Conservation (phyloP, 1,284 basidiomycete species). For the Boletellus sp. region DNA sequence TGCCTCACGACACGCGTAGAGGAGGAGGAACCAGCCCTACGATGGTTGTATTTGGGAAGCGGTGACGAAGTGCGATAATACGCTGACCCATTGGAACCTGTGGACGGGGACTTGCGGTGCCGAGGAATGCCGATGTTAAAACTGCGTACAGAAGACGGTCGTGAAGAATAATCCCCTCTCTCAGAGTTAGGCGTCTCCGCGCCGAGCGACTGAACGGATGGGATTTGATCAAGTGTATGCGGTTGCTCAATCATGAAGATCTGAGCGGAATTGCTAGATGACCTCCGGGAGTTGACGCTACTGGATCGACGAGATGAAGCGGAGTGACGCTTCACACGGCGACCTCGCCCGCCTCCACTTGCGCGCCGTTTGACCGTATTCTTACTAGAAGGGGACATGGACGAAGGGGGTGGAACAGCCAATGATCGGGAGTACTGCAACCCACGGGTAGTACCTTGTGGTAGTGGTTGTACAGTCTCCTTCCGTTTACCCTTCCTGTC, state of each 20-base stretch:
- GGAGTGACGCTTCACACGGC: slow-evolving; percentile 59
- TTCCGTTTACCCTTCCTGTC: slow-evolving; percentile 76
- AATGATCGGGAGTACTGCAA: slow-evolving; percentile 28
- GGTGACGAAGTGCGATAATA: slow-evolving; percentile 64
- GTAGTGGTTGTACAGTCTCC: slow-evolving; percentile 32
- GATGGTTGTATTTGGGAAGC: slow-evolving; percentile 61
- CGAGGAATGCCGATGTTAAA: slow-evolving; percentile 47
- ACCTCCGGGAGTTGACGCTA: slow-evolving; percentile 76
- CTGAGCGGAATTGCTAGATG: slow-evolving; percentile 65
- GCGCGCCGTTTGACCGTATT: slow-evolving; percentile 45
- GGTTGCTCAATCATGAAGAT: slow-evolving; percentile 57
- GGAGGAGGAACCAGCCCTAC: slow-evolving; percentile 67
- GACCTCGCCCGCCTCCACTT: slow-evolving; percentile 44
- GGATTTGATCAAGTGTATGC: slow-evolving; percentile 43
- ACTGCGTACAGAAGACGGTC: slow-evolving; percentile 73
- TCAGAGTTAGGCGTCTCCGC: slow-evolving; percentile 78
- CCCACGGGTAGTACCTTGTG: slow-evolving; percentile 29
- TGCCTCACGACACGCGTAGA: slow-evolving; percentile 76
- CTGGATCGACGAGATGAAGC: slow-evolving; percentile 74
- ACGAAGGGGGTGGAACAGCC: slow-evolving; percentile 7
- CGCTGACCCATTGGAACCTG: slow-evolving; percentile 67
- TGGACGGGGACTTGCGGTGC: slow-evolving; percentile 72
- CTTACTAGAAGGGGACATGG: slow-evolving; percentile 31
- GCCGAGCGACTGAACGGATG: slow-evolving; percentile 62
- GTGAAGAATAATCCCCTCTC: slow-evolving; percentile 64